Base-by-base conservation (phyloP, 768 basidiomycete genomes). In the Rickenella mellea region DNA sequence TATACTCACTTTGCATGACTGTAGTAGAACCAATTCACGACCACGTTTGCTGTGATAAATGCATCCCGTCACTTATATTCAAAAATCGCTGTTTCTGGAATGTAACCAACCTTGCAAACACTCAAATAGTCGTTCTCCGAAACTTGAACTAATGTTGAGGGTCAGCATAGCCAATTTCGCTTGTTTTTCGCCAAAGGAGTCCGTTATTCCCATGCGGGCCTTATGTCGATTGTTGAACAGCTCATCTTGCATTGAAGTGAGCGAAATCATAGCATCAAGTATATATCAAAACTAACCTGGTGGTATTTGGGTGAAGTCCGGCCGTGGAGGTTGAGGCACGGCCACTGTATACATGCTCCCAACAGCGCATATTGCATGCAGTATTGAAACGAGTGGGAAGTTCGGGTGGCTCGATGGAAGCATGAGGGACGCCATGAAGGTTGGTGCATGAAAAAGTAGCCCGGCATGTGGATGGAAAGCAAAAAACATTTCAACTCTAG, bases 321-420 rank as follows among this genome's bases (percentile, higher is more conserved):
- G 70, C 25, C 69, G 59, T 2, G 78, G 74, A 17, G 76, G 70
- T 4, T 72, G 75, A 9, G 71, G 64, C 3, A 81, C 74, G 3
- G 76, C 79, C 12, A 79, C 76, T 1, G 83, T 87, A 49, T 87
- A 88, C 17, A 81, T 62, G 44, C 84, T 80, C 12, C 83, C 80
- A 27, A 81, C 68, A 2, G 86, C 88, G 59, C 87, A 89, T 39
- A 93, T 84, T n/a, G 86, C 85, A 54, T 93, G 89, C 0, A 93
- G 70, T 29, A 90, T 61, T 7, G 80, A 70, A 5, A 71, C 55
- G 25, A 72, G 68, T 6, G 90, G 90, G 52, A 89, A 93, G 43
- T 79, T 75, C 4, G 77, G 71, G 49, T 87, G 81, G 19, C 66
- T 70, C 0, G 82, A 80, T 1, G 83, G 74, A 4, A 86, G 62